Base-by-base conservation (phyloP, 805 yeast genomes). In the Yamadazyma nakazawae region DNA sequence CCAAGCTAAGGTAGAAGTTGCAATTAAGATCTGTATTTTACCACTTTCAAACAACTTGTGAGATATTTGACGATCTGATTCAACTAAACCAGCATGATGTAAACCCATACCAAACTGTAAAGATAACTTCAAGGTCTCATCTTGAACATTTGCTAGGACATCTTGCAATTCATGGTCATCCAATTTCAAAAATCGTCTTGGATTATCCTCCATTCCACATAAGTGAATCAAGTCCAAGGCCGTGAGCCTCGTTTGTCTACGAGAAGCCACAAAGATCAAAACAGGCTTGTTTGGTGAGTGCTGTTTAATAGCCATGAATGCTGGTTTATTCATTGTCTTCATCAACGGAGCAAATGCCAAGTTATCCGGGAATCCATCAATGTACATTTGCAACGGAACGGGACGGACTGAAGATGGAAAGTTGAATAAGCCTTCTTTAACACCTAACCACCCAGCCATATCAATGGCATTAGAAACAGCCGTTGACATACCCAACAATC, bases 291-390 rank as follows among this genome's bases (percentile, higher is more conserved):
- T 70, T 1, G 96, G 95, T 0, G 96, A 86, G 61, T 91, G 96
- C 52, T 88, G 89, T 59, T 89, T 88, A 52, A 90, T 90, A 0
- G 97, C 96, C 84, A 85, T 80, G 58, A 86, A 90, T 0, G 96
- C 92, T 1, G 97, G 97, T 57, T 77, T 89, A 73, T 83, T 89
- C 94, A 80, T 88, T 18, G 82, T 86, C 70, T 82, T 88, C 96
- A 87, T 87, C 58, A 88, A 70, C 1, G 92, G 89, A 56, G 90
- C 82, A 59, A 87, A 86, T 1, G 89, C 90, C 50, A 84, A 72
- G 52, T 85, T 84, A 53, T 86, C 94, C 1, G 90, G 91, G 56
- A 84, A 87, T 0, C 95, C 95, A 59, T 87, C 95, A 52, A 87
- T 87, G 56, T 84, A 87, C 92, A 87, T 87, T 56, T 87, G 85